Evolutionary conservation across 768 basidiomycete species (phyloP).

Genomic region (Mycena metata): DNA sequence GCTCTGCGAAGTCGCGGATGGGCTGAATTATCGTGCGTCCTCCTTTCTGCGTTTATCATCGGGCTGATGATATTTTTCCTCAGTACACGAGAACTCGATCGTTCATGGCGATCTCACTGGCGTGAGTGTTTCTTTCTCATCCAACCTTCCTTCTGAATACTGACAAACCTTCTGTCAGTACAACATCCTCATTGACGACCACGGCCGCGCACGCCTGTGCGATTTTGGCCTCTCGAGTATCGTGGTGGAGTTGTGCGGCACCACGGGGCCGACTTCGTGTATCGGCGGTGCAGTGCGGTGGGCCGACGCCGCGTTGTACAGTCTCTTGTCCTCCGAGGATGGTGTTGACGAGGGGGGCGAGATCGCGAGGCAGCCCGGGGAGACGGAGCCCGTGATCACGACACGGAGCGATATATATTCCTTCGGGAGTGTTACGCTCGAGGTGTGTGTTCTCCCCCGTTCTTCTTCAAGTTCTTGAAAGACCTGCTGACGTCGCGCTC

Average conservation of each 20-base stretch:
- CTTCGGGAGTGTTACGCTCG: constrained; percentile 60
- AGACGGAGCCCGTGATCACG: constrained; percentile 39
- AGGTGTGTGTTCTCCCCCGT: constrained; percentile 47
- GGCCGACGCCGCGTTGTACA: constrained; percentile 60
- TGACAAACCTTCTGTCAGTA: constrained; percentile 48
- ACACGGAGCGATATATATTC: constrained; percentile 61
- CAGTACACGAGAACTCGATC: constrained; percentile 55
- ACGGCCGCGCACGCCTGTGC: constrained; percentile 56
- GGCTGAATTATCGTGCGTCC: constrained; percentile 51
- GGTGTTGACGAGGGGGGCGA: too few relatives aligned
- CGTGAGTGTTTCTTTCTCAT: constrained; percentile 44
- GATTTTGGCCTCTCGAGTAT: constrained; percentile 64
- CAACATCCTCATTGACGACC: constrained; percentile 60
- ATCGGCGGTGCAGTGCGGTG: constrained; percentile 62
- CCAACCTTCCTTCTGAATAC: constrained; percentile 15
- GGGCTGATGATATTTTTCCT: not conserved
- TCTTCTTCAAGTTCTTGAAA: not conserved
- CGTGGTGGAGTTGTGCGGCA: constrained; percentile 48
- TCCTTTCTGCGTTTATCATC: not conserved
- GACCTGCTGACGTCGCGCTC: not conserved
- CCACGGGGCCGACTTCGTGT: constrained; percentile 50
- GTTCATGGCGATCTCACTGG: constrained; percentile 61
- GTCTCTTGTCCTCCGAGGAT: constrained; percentile 3
- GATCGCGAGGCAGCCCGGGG: too few relatives aligned
- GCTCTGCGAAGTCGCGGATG: constrained; percentile 57